Evolutionary conservation across 2,329 filamentous ascomycete species (phyloP), one percentile per base, ranked within the genome.

Genomic region (Aspergillus calidoustus): DNA sequence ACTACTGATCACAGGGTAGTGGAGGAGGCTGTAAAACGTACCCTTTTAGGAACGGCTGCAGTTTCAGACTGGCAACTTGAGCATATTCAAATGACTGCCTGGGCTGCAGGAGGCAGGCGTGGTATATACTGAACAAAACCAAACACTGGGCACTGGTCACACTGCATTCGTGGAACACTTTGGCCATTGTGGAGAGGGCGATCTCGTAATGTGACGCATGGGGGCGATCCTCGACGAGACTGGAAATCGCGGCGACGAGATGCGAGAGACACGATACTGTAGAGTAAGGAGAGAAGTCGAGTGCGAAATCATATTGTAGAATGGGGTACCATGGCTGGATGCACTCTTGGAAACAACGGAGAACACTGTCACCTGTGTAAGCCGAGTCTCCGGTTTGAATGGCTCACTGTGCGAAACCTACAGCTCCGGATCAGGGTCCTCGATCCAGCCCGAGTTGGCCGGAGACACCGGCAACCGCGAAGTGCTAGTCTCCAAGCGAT

Each of bases 301-400:
- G 30, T 4, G 55, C 44, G 19, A 58, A 58, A 9, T 50, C 31
- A 8, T 28, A 17, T 9, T 58, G 55, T 6, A 58, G 31, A 30
- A 58, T n/a, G 25, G 55, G 55, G 4, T 30, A 58, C 55, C 55
- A 58, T 15, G 13, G n/a, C 25, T 58, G 55, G 9, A 58, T 23
- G 2, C 44, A 15, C 25, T 51, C 25, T 3, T 51, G 31, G 22
- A 58, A 58, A 8, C 19, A 6, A 7, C 8, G 30, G 19, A 51
- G 38, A 11, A 54, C 28, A 3, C 52, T 44, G 30, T 2, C n/a
- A 34, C 11, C 8, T 4, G 25, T 4, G 13, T 51, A 1, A 22
- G 17, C 5, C 23, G 19, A 43, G 34, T 25, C 7, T 23, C n/a
- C 3, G 23, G 19, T 54, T 1, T 19, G 25, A 28, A 28, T 41